Base-by-base conservation (phyloP, 768 basidiomycete species). In the Podaxis mareebaensis region DNA sequence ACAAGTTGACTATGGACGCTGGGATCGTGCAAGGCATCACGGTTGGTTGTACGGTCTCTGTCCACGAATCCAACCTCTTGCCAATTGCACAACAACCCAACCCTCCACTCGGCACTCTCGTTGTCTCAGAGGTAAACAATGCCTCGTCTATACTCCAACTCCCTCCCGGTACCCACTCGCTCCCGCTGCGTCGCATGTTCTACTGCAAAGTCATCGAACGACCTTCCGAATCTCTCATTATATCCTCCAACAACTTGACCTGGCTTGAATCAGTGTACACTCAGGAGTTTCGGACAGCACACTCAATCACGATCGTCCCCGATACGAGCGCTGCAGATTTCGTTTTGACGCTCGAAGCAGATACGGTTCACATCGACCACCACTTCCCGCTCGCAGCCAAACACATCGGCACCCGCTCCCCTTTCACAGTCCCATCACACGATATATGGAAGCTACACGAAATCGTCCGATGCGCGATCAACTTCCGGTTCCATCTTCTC, bases 1-100 rank as follows among this genome's bases (percentile, higher is more conserved):
- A 38, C 5, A 61, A 15, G 10, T 66, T 73, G 13, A 62, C 60
- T 13, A 52, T 77, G 7, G 65, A 76, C 39, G 76, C 76, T 11
- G 75, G 76, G 3, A 60, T 64, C 0, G 72, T 74, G 0, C 76
- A 77, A 58, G 76, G 77, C 1, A 68, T 78, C 44, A 72, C 71
- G 1, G 52, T 64, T 1, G 74, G 71, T 3, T 74, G 72, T n/a
- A 64, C 44, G 1, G 70, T 73, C 62, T 53, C 65, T 4, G 65
- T 70, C 11, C 71, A 77, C 58, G 64, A 60, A 40, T 67, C 68
- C 3, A 72, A 75, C 64, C 64, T 76, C 13, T 39, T 68, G 12
- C 64, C 66, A 13, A 66, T 56, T 20, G 13, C 33, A 11, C 63
- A 64, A 20, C 66, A 67, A 12, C 60, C 68, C 3, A 76, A 76